These are phyloP conservation scores for Penicillium robsamsonii DNA, from an alignment of 495 filamentous ascomycete species.

Conservation along the genomic window DNA sequence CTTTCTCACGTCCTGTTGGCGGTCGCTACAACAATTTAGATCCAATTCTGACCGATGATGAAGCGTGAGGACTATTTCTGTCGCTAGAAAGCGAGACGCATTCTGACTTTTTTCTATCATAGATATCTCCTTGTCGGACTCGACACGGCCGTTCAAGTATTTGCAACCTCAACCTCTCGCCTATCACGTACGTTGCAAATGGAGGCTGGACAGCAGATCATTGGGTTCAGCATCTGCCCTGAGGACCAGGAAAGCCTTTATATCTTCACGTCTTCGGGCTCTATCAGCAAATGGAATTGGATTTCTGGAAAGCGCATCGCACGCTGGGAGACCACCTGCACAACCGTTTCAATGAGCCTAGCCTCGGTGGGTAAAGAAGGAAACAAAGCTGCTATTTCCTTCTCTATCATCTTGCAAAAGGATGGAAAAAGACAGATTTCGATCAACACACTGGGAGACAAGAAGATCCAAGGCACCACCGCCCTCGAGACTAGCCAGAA, in stretches of 20 bases:
- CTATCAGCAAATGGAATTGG: constrained; percentile 76
- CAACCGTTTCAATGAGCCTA: constrained; percentile 27
- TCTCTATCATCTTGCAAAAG: constrained; percentile 24
- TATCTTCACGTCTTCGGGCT: constrained; percentile 64
- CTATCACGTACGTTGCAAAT: constrained; percentile 60
- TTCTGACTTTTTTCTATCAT: constrained; percentile 26
- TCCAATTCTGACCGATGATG: constrained; percentile 74
- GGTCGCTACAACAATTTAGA: constrained; percentile 58
- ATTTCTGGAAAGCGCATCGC: constrained; percentile 50
- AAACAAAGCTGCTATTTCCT: constrained; percentile 12
- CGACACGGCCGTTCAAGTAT: constrained; percentile 67
- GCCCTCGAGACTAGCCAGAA: constrained; percentile 31
- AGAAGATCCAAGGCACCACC: constrained; percentile 23
- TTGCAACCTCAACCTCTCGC: constrained; percentile 76
- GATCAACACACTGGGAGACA: constrained; percentile 22
- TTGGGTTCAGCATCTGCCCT: constrained; percentile 59
- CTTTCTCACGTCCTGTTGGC: constrained; percentile 32
- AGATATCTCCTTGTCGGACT: constrained; percentile 70
- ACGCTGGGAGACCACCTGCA: constrained; percentile 43
- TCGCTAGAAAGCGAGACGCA: neutral
- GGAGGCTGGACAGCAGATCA: constrained; percentile 35
- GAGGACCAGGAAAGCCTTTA: constrained; percentile 58
- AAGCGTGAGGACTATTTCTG: constrained; percentile 58
- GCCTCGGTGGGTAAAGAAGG: constrained; percentile 15
- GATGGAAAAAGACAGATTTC: constrained; percentile 35